Percentiles rank a stretch among this genome's conserved stretches.
Evolutionary conservation across 345 rosid species (phyloP).

Genomic region (Eucalyptus erythrocorys): DNA sequence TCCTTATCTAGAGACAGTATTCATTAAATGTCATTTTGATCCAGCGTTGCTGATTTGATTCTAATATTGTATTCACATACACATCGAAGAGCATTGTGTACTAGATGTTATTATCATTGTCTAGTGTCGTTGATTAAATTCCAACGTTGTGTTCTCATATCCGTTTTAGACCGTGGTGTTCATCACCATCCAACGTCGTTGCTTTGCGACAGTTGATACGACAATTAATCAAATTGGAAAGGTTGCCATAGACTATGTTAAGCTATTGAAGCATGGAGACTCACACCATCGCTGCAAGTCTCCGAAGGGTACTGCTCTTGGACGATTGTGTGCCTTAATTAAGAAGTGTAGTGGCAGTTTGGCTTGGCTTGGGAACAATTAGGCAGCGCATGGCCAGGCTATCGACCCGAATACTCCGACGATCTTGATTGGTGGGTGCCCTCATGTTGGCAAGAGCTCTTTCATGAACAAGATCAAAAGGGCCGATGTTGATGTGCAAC

Average conservation of each 20-base stretch:
- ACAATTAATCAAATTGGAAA: constrained; percentile 38
- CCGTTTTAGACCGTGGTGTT: no score
- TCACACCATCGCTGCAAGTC: constrained; percentile 57
- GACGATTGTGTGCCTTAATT: constrained; percentile 58
- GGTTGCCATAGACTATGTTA: constrained; percentile 48
- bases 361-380: constrained; percentile 67
- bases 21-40: no score
- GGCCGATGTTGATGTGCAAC: constrained; percentile 96
- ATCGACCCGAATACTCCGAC: constrained; percentile 77
- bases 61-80: no score
- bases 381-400: constrained; percentile 91
- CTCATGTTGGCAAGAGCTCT: constrained; percentile 92
- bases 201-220: constrained; percentile 33
- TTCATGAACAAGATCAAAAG: constrained; percentile 83
- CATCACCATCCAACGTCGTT: fast-evolving
- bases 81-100: no score
- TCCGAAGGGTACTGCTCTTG: constrained; percentile 66
- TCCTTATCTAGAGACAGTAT: no score
- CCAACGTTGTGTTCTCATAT: no score
- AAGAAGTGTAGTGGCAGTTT: constrained; percentile 63
- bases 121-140: no score
- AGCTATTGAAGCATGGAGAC: constrained; percentile 64
- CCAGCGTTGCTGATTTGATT: no score
- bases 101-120: no score
- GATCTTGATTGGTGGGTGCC: constrained; percentile 77